These are phyloP conservation scores for Penicillium janthinellum DNA, from an alignment of 2,329 filamentous ascomycete species.

Conservation along the genomic window DNA sequence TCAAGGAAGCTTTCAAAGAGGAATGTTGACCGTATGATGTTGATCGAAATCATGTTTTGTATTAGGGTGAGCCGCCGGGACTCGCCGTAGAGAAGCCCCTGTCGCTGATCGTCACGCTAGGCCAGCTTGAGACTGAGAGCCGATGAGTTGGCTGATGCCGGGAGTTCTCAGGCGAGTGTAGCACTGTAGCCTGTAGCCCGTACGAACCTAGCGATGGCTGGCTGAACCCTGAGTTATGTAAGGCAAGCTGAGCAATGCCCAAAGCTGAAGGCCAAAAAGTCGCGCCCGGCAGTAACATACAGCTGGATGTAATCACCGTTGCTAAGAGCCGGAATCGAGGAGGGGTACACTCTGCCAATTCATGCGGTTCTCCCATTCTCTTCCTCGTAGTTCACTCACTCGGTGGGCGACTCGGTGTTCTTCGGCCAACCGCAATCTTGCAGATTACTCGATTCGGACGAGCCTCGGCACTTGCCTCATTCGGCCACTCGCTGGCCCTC, in stretches of 20 bases:
- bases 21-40: not conserved
- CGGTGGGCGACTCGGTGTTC: conserved; percentile 5
- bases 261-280: not conserved
- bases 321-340: not conserved
- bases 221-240: not conserved
- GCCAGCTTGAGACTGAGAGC: not conserved
- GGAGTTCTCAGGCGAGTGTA: conserved; percentile 10
- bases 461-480: conserved; percentile 23
- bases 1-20: not conserved
- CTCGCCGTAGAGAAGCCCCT: not conserved
- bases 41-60: not conserved
- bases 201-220: not conserved
- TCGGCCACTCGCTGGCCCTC: conserved; percentile 16
- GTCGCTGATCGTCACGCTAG: not conserved
- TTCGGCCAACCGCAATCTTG: conserved; percentile 7
- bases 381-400: too few relatives aligned
- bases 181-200: not conserved
- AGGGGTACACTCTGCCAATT: not conserved
- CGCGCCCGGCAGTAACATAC: not conserved
- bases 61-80: not conserved
- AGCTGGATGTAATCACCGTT: not conserved
- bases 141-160: conserved; percentile 20
- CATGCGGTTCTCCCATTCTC: not conserved
- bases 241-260: not conserved
- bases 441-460: conserved; percentile 13